Percentiles rank a stretch among this genome's conserved stretches.
These are phyloP conservation scores for Xylaria cubensis DNA, from an alignment of 495 filamentous ascomycete genomes.

Conservation along the genomic window DNA sequence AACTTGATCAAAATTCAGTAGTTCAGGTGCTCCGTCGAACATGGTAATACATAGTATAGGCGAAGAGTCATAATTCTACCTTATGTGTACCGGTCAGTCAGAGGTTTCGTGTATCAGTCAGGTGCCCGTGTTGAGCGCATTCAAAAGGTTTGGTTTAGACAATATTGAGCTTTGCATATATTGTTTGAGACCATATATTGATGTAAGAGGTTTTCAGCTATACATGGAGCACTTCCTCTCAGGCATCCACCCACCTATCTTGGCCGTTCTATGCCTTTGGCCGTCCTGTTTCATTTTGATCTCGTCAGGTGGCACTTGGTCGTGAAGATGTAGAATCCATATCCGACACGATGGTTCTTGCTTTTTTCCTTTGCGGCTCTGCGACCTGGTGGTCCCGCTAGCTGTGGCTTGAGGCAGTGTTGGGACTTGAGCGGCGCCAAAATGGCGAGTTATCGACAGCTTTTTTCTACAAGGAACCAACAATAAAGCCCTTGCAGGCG, in stretches of 20 bases:
- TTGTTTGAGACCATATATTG: background rate
- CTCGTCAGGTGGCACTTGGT: slow-evolving; percentile 1
- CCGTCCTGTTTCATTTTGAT: background rate
- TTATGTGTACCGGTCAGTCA: background rate
- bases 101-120: too few relatives aligned
- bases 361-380: slow-evolving; percentile 18
- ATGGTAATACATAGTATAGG: background rate
- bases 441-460: background rate
- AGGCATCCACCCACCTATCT: background rate
- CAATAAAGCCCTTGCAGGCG: background rate
- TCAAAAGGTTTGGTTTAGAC: background rate
- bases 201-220: background rate
- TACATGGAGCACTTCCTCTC: background rate
- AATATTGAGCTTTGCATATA: background rate
- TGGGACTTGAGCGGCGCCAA: slow-evolving; percentile 10
- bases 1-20: too few relatives aligned
- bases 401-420: slow-evolving; percentile 20
- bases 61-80: background rate
- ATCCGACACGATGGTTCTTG: background rate
- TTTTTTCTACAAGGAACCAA: background rate
- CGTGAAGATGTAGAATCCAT: background rate
- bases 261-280: background rate
- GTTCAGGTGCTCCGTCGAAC: background rate
- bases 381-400: background rate
- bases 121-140: too few relatives aligned